Evolutionary conservation across 306 rosid species (phyloP), one percentile per base, ranked within the genome.

Genomic region (Lathyrus aphaca): DNA sequence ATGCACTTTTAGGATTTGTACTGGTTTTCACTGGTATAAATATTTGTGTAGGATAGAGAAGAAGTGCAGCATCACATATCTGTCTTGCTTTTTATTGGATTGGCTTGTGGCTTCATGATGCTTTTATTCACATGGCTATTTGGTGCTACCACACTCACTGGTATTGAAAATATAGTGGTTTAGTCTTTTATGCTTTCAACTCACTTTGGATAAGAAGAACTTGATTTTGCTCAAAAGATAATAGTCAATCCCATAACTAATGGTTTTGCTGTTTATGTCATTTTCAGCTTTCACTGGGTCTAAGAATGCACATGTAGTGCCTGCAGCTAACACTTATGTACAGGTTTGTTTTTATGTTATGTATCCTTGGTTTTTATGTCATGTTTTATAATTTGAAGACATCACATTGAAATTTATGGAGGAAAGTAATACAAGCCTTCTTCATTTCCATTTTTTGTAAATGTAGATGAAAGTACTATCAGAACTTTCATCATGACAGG

Each of bases 261-360:
- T 51, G 73, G 73, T 32, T 81, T 79, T 81, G 30, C 44, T 74
- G 39, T 49, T 66, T 63, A 14, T 62, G 18, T 51, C 53, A 59
- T 72, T 83, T 85, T 77, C 90, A 90, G 98, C 92, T 82, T 88
- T 93, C 76, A 80, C 81, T 37, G 97, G 97, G 44, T 74, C 89
- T 64, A 90, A 86, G 83, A 86, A 86, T 68, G 65, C 19, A 46
- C 81, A 90, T 27, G 10, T 90, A 74, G 85, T 90, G 58, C 88
- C 98, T 16, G 96, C 96, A 63, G 96, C 96, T 58, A 88, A 85
- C 82, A 82, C 85, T 25, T 93, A 90, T 55, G 88, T 90, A 58
- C 96, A 93, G 98, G 98, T 93, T 67, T 64, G 72, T 72, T 79
- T 69, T 61, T 59, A 64, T 56, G 18, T 27, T 49, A 44, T 46